These are phyloP conservation scores for Pulchroboletus neoregius DNA, from an alignment of 1,284 basidiomycete genomes.

Conservation along the genomic window DNA sequence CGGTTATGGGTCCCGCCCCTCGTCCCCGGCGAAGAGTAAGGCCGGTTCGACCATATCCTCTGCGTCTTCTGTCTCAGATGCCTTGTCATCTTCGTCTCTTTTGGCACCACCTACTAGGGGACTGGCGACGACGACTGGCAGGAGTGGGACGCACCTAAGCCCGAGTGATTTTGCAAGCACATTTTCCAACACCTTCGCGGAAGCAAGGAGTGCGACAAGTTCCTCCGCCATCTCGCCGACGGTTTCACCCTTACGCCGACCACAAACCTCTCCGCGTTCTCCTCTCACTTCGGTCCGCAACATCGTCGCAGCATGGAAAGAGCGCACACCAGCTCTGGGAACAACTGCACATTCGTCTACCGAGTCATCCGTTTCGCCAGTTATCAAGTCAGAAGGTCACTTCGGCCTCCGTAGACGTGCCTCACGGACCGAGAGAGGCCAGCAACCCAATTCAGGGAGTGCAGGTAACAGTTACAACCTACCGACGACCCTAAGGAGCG, in stretches of 20 bases:
- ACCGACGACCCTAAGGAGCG: constrained; percentile 28
- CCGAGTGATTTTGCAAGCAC: constrained; percentile 36
- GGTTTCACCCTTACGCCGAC: constrained; percentile 44
- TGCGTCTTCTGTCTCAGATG: constrained; percentile 24
- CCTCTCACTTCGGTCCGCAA: constrained; percentile 71
- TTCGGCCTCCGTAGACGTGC: constrained; percentile 62
- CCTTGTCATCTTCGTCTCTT: constrained; percentile 37
- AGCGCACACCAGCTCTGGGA: constrained; percentile 47
- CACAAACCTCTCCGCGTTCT: constrained; percentile 55
- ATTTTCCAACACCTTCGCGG: constrained; percentile 33
- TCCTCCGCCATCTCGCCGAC: constrained; percentile 24
- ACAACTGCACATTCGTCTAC: constrained; percentile 24
- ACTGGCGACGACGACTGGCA: constrained; percentile 19
- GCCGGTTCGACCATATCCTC: constrained; percentile 32
- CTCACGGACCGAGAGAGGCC: constrained; percentile 40
- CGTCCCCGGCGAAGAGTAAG: constrained; percentile 46
- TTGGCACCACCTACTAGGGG: constrained; percentile 38
- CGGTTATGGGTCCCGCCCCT: constrained; percentile 38
- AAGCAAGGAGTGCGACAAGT: constrained; percentile 23
- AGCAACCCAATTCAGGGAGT: constrained; percentile 14
- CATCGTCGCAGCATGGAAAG: constrained; percentile 78
- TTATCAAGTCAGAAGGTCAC: constrained; percentile 41
- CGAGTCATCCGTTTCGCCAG: constrained; percentile 24
- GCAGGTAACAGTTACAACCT: constrained; percentile 18
- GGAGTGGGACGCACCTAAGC: constrained; percentile 27